These are phyloP conservation scores for Flueggea neowawraea DNA, from an alignment of 441 rosid species.

Conservation along the genomic window DNA sequence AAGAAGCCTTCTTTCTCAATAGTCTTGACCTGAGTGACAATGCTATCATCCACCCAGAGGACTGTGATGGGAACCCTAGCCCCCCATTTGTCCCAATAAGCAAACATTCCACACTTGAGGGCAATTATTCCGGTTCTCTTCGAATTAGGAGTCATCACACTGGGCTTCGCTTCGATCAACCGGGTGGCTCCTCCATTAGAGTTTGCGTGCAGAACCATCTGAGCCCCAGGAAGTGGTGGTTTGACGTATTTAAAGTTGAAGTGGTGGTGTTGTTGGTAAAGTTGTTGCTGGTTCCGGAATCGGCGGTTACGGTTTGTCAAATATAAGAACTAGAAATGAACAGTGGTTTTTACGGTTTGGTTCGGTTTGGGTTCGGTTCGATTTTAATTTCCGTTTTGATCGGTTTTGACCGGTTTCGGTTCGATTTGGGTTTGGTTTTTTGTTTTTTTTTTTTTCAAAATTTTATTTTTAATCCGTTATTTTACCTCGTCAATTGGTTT, in stretches of 20 bases:
- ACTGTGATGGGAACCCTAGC: conserved; percentile 77
- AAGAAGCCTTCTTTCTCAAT: conserved; percentile 85
- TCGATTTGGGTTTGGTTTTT: too few relatives aligned
- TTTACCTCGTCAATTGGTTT: too few relatives aligned
- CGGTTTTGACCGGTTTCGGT: too few relatives aligned
- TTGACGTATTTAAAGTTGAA: background rate
- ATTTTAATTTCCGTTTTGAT: too few relatives aligned
- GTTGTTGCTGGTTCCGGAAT: too few relatives aligned
- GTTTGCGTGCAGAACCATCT: background rate
- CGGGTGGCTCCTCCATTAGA: conserved; percentile 18
- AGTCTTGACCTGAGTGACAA: conserved; percentile 94
- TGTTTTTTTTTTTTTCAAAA: too few relatives aligned
- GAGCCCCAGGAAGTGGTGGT: conserved; percentile 3
- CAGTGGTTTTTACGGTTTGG: too few relatives aligned
- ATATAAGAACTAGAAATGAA: too few relatives aligned
- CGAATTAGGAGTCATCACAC: conserved; percentile 60
- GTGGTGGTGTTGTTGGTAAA: conserved; percentile 12
- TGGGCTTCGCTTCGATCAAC: conserved; percentile 56
- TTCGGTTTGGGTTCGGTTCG: too few relatives aligned
- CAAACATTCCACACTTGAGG: conserved; percentile 91
- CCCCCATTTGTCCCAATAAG: conserved; percentile 98
- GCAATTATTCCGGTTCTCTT: conserved; percentile 89
- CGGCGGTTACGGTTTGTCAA: too few relatives aligned
- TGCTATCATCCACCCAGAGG: conserved; percentile 93
- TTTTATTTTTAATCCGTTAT: too few relatives aligned